Evolutionary conservation across 1,139 yeast genomes (phyloP), one percentile per base, ranked within the genome.

Genomic region (Candida tetrigidarum): DNA sequence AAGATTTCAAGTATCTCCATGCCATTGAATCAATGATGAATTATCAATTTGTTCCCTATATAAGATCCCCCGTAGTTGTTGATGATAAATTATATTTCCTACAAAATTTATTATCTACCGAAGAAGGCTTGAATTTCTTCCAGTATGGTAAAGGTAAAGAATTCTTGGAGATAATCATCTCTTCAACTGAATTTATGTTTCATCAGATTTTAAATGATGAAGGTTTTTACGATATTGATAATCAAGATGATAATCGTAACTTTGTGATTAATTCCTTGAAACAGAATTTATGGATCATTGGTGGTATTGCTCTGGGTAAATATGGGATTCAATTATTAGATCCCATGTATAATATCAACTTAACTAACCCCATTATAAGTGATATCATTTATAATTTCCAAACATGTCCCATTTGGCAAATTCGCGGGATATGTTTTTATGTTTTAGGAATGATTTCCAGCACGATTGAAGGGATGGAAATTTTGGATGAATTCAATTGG

Each of bases 401-500:
- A 12, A 60, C 65, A 2, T 79, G 92, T 3, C 69, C 76, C 4
- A 74, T 84, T 15, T 80, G 87, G 73, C 81, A 84, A 46, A 60
- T 92, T 29, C 75, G 85, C 47, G 93, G 93, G 1, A 78, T 91
- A 0, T 87, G 96, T 20, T 88, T 86, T 57, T 87, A 80, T 54
- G 87, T 83, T 1, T 67, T 92, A 35, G 97, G 97, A 0, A 74
- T 89, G 55, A 73, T 91, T 14, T 75, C 96, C 0, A 73, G 76
- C 15, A 89, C 96, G 0, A 71, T 71, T 28, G 92, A 89, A 56
- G 98, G 98, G 0, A 75, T 83, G 27, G 97, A 91, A 56, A 81
- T 91, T n/a, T 67, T 92, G 43, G 96, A 89, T 58, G 96, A 90
- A 55, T 68, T 77, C 44, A 83, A 83, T 2, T 92, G 97, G 97